phyloP scores from a whole-genome alignment of 495 filamentous ascomycete genomes.

The Echria macrotheca region DNA sequence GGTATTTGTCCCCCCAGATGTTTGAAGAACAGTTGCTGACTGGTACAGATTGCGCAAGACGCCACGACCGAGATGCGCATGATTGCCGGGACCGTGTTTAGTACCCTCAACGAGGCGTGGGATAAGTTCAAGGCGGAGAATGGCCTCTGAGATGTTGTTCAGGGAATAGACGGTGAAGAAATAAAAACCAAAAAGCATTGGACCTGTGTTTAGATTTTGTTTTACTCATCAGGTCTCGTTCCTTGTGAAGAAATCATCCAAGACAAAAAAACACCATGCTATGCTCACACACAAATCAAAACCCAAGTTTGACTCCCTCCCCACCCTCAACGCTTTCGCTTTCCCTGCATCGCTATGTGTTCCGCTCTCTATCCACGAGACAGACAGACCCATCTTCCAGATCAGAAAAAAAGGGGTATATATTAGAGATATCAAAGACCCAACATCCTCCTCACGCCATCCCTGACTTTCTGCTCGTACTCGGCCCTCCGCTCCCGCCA shows the following conservation, averaged over 20 bases:
- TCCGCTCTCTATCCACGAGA: no score
- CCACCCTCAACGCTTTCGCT: slow-evolving; percentile 8
- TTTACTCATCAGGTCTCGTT: background rate
- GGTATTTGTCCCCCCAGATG: slow-evolving; percentile 48
- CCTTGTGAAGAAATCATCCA: no score
- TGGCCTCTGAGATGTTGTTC: slow-evolving; percentile 58
- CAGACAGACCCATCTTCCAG: no score
- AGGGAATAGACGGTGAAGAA: background rate
- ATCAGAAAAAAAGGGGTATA: no score
- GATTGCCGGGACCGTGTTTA: slow-evolving; percentile 87
- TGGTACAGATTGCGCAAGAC: slow-evolving; percentile 67
- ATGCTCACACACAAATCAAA: no score
- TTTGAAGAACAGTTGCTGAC: background rate
- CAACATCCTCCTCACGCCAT: slow-evolving; percentile 58
- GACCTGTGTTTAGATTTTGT: background rate
- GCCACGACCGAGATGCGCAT: slow-evolving; percentile 93
- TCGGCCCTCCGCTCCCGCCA: slow-evolving; percentile 81
- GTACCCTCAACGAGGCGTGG: slow-evolving; percentile 94
- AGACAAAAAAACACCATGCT: no score
- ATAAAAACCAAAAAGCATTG: background rate
- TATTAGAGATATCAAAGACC: no score
- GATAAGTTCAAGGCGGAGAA: slow-evolving; percentile 96
- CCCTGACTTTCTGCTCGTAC: slow-evolving; percentile 82
- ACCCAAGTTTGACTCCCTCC: background rate
- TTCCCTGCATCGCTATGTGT: no score